Evolutionary conservation across 2,329 filamentous ascomycete species (phyloP), one percentile per base, ranked within the genome.

Genomic region (Arthrobotrys sinensis): DNA sequence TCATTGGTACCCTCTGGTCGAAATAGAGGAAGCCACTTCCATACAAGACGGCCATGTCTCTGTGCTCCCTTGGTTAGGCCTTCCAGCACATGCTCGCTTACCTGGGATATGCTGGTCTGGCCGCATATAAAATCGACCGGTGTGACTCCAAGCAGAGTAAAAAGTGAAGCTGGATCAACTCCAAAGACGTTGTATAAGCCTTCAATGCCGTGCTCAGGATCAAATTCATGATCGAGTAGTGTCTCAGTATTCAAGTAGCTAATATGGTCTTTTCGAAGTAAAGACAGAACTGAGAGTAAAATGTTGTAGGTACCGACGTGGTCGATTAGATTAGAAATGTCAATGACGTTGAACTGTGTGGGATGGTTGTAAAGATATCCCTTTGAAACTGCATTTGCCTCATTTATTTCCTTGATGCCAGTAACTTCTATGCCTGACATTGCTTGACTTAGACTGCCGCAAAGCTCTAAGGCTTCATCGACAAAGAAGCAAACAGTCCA

Each of bases 261-360:
- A 80, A 84, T 86, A 0, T 85, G 82, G 1, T 81, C 78, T 5
- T 83, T 64, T 6, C 84, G 85, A 8, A 91, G 83, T 7, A 91
- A 80, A 1, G 88, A 87, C 0, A 83, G 80, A 0, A 86, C 82
- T 0, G 88, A 85, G n/a, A 85, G 81, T 7, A 89, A 80, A n/a
- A 88, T 12, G 77, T 87, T 88, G 12, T 88, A 73, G 11, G 81
- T 70, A 12, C 86, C 87, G 4, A 86, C 12, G 60, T 85, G 83
- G 71, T 88, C 86, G 1, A 84, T 81, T 10, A 88, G 82, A 65
- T 86, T 86, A 66, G 82, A 88, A 0, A 88, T 89, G 77, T 91
- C 89, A 67, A 91, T 87, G 4, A 87, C 83, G 80, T 90, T 86
- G 80, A 90, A 91, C 3, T 71, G 50, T 3, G 79, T 82, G 0